Evolutionary conservation across 768 basidiomycete species (phyloP).

Genomic region (Pleurotus pulmonarius): DNA sequence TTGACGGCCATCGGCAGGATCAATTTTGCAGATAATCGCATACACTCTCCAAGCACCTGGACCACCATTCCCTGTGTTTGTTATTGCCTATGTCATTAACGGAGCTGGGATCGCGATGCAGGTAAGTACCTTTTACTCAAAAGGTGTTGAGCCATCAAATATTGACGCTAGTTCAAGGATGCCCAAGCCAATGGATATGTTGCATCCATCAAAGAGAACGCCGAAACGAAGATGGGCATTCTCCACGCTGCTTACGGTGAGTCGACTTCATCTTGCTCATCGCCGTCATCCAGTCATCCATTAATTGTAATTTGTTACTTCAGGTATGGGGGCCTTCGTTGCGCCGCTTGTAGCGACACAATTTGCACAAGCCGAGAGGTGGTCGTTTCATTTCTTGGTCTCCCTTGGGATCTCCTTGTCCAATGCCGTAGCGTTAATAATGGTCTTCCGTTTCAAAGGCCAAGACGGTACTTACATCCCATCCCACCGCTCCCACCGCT

Average conservation of each 20-base stretch:
- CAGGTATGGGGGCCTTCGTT: conserved; percentile 45
- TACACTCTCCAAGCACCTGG: conserved; percentile 44
- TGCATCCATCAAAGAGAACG: conserved; percentile 33
- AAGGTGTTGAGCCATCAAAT: conserved; percentile 11
- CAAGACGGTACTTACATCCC: not conserved
- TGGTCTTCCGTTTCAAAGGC: conserved; percentile 1
- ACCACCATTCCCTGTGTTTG: conserved; percentile 52
- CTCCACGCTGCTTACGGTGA: conserved; percentile 43
- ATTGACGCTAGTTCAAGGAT: conserved; percentile 31
- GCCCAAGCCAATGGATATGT: conserved; percentile 43
- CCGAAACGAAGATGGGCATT: conserved; percentile 42
- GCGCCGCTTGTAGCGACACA: conserved; percentile 62
- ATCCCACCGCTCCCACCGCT: not conserved
- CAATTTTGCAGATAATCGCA: conserved; percentile 38
- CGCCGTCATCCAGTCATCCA: too few relatives aligned
- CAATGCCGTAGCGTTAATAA: not conserved
- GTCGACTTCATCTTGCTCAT: not conserved
- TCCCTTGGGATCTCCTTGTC: conserved; percentile 39
- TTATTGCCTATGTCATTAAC: conserved; percentile 27
- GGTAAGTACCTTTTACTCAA: conserved; percentile 14
- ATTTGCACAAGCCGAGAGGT: conserved; percentile 43
- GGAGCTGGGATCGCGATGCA: conserved; percentile 29
- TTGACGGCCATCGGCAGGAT: conserved; percentile 21
- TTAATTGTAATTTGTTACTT: not conserved
- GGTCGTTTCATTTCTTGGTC: conserved; percentile 57